Conservation (phyloP, 805 yeast genomes). For the Saccharomycopsis babjevae region DNA sequence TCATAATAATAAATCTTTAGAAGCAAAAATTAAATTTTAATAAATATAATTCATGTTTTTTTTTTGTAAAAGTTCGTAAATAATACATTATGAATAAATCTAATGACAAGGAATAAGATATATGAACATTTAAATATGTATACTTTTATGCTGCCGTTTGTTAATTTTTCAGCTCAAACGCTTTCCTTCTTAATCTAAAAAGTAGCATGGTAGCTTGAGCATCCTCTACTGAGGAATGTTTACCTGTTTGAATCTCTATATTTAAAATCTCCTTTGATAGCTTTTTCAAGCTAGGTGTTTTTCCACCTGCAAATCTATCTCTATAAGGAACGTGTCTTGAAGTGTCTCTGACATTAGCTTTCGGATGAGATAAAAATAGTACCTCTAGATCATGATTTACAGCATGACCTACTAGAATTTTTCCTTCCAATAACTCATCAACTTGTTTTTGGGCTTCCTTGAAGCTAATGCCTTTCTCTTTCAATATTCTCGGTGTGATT, state of each 20-base stretch:
- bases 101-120: not conserved
- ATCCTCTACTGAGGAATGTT: conserved; percentile 85
- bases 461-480: conserved; percentile 48
- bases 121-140: not conserved
- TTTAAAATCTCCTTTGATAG: conserved; percentile 47
- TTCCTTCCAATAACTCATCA: conserved; percentile 40
- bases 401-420: conserved; percentile 77
- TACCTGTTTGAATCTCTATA: conserved; percentile 56
- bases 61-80: too few relatives aligned
- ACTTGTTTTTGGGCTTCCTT: conserved; percentile 54
- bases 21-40: too few relatives aligned
- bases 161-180: conserved; percentile 36
- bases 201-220: conserved; percentile 80
- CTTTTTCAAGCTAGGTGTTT: conserved; percentile 63
- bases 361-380: conserved; percentile 59
- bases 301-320: conserved; percentile 45
- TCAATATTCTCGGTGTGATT: conserved; percentile 59
- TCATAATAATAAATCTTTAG: too few relatives aligned
- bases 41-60: too few relatives aligned
- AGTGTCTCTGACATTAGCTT: conserved; percentile 59
- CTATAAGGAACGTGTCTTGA: conserved; percentile 50
- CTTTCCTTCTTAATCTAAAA: conserved; percentile 52
- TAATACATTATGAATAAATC: too few relatives aligned
- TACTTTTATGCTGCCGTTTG: conserved; percentile 19
- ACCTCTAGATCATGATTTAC: conserved; percentile 68